Percentiles rank a stretch among this genome's conserved stretches.
These are phyloP conservation scores for Chalaropsis thielavioides DNA, from an alignment of 2,329 filamentous ascomycete genomes.

Conservation along the genomic window DNA sequence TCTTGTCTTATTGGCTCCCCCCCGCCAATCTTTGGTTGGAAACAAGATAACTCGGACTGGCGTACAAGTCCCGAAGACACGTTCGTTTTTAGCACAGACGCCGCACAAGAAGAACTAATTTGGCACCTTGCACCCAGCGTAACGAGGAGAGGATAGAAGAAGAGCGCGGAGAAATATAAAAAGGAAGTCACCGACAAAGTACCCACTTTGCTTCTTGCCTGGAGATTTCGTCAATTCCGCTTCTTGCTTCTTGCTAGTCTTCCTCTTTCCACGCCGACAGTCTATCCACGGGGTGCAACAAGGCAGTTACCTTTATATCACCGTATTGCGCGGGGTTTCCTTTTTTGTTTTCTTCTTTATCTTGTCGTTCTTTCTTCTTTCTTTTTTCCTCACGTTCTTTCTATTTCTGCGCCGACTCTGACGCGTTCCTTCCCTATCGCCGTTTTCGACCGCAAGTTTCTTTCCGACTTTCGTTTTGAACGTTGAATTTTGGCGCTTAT, in stretches of 20 bases:
- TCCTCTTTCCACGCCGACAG: background rate
- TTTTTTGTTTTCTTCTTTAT: background rate
- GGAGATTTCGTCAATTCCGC: background rate
- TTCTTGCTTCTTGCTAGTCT: background rate
- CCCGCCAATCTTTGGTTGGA: background rate
- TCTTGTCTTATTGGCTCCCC: background rate
- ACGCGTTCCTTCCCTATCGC: background rate
- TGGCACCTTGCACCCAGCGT: background rate
- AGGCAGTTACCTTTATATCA: background rate
- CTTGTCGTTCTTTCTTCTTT: background rate
- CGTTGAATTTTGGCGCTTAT: background rate
- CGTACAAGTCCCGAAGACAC: background rate
- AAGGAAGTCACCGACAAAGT: too few relatives aligned
- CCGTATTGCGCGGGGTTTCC: background rate
- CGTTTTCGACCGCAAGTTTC: background rate
- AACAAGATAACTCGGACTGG: background rate
- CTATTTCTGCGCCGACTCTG: background rate
- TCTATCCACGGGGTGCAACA: background rate
- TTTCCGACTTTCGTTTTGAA: background rate
- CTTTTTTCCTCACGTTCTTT: background rate
- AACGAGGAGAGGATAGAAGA: background rate
- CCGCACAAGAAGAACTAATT: conserved; percentile 1
- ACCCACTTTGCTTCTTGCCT: background rate
- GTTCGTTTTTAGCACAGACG: conserved; percentile 8
- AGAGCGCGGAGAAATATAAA: background rate